Percentiles rank a stretch among this genome's conserved stretches.
phyloP scores from a whole-genome alignment of 2,329 filamentous ascomycete genomes.

The Fusarium circinatum region DNA sequence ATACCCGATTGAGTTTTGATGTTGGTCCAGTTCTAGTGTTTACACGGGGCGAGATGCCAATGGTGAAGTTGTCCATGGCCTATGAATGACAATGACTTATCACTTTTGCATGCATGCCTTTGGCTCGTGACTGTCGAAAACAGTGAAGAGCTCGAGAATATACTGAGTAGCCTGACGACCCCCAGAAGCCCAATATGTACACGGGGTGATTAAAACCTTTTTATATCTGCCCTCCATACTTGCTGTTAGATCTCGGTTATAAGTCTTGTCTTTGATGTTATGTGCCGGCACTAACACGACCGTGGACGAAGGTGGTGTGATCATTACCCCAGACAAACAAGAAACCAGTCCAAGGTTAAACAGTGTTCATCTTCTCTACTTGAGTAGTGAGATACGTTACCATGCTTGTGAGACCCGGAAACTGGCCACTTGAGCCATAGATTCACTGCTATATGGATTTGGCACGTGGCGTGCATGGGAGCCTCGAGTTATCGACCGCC shows the following conservation, averaged over 20 bases:
- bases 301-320: not conserved
- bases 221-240: not conserved
- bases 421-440: not conserved
- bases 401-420: not conserved
- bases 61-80: not conserved
- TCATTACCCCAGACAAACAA: not conserved
- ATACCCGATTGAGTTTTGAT: conserved; percentile 4
- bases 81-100: not conserved
- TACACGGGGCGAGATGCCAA: not conserved
- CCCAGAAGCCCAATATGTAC: not conserved
- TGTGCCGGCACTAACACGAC: not conserved
- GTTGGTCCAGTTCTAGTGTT: not conserved
- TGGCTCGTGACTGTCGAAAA: not conserved
- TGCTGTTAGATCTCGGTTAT: not conserved
- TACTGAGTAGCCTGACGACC: not conserved
- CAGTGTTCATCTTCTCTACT: not conserved
- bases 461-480: not conserved
- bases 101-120: not conserved
- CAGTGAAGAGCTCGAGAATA: not conserved
- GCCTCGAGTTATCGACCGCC: not conserved
- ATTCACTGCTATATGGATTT: not conserved
- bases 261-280: not conserved
- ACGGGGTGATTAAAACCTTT: not conserved
- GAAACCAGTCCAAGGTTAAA: not conserved
- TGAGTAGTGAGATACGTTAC: no score